phyloP scores from a whole-genome alignment of 2,329 filamentous ascomycete genomes.

The Periglandula ipomoeae region DNA sequence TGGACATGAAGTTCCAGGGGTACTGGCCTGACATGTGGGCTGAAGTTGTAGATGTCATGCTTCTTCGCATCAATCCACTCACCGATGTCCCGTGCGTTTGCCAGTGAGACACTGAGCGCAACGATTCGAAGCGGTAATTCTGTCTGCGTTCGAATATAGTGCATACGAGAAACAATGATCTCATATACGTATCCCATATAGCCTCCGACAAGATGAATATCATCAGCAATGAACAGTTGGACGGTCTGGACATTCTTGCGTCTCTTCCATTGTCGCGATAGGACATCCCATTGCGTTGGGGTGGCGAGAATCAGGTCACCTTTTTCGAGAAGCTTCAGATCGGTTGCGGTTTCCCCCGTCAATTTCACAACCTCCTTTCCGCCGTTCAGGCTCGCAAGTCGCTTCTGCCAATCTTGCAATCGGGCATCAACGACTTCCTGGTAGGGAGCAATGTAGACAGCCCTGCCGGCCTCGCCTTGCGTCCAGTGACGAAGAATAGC shows the following conservation, averaged over 20 bases:
- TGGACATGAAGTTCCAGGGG: slow-evolving; percentile 92
- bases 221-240: slow-evolving; percentile 87
- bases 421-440: slow-evolving; percentile 84
- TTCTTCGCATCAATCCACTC: slow-evolving; percentile 98
- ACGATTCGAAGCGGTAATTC: slow-evolving; percentile 80
- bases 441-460: slow-evolving; percentile 90
- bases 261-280: slow-evolving; percentile 93
- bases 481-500: slow-evolving; percentile 83
- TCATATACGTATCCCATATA: slow-evolving; percentile 86
- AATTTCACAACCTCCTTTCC: slow-evolving; percentile 90
- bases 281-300: slow-evolving; percentile 87
- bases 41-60: slow-evolving; percentile 98
- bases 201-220: slow-evolving; percentile 86
- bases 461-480: slow-evolving; percentile 48
- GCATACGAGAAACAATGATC: slow-evolving; percentile 94
- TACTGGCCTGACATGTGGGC: slow-evolving; percentile 78
- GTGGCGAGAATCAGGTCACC: slow-evolving; percentile 89
- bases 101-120: slow-evolving; percentile 81
- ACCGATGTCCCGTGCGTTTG: slow-evolving; percentile 87
- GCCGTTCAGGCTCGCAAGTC: slow-evolving; percentile 61
- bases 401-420: slow-evolving; percentile 75
- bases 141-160: slow-evolving; percentile 84
- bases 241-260: slow-evolving; percentile 91
- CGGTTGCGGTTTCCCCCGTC: slow-evolving; percentile 83
- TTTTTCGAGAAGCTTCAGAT: slow-evolving; percentile 78